Evolutionary conservation across 257 asterid species (phyloP), one percentile per base, ranked within the genome.

Genomic region (Perilla frutescens): DNA sequence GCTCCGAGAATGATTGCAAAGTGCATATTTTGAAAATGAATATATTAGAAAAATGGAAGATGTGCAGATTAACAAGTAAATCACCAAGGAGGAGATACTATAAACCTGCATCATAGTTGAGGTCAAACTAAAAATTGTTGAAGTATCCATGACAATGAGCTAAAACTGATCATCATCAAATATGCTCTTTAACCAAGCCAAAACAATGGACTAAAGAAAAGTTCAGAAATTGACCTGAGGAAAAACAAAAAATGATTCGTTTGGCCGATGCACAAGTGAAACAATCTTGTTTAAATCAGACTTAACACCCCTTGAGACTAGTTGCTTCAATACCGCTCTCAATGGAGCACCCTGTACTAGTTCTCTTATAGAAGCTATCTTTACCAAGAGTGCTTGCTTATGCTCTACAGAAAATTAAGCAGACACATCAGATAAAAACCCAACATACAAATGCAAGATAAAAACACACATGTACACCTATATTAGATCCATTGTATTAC

Each of bases 281-380:
- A 94, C 79, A 66, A 86, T 81, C 84, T 87, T 69, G 81, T 86
- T 84, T 50, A 80, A 66, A 73, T 85, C 90, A 31, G 96, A 79
- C 78, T 84, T 85, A 62, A 75, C 80, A 60, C 85, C 80, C 86
- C 97, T 88, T 14, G 86, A 74, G 77, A 83, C 76, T 77, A 94
- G 90, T 59, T 86, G 95, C 77, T 85, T 94, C n/a, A 92, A 78
- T 81, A 88, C 62, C 14, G 81, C 96, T 84, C 93, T 87, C 78
- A 94, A 68, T 56, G 96, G 99, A 8, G 98, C 99, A 65, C 99
- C 97, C 80, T 86, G 84, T 41, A 94, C 99, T 61, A 91, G 88
- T 85, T 94, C 99, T 85, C 97, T 81, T 70, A 94, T 79, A 8
- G 99, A 91, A 75, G 97, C 93, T 85, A 91, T 82, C 90, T 86